A percentile compares a stretch with the other conserved stretches of the same genome.
Conservation (phyloP, 306 rosid species). For the Dalbergia oliveri region DNA sequence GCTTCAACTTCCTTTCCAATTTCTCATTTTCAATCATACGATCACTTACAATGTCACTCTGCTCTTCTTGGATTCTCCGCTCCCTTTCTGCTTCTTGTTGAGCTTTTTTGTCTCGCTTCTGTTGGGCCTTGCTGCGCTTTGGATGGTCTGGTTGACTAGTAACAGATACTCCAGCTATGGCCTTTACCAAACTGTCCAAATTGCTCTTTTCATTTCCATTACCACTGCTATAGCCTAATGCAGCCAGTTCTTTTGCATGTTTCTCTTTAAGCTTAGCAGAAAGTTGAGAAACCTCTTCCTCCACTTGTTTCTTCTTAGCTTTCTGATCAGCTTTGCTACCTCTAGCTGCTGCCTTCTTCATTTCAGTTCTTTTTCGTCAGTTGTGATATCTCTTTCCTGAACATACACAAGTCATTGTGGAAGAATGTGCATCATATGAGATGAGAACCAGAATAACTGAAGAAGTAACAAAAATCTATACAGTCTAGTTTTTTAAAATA, state of each 20-base stretch:
- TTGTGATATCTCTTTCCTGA: conserved; percentile 83
- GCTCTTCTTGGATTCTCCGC: conserved; percentile 87
- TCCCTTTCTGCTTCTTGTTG: conserved; percentile 92
- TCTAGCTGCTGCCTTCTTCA: conserved; percentile 87
- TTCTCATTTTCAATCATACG: conserved; percentile 80
- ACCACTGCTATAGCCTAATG: conserved; percentile 69
- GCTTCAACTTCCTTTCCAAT: conserved; percentile 79
- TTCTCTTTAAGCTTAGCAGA: conserved; percentile 79
- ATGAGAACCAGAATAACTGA: conserved; percentile 14
- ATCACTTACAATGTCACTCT: conserved; percentile 73
- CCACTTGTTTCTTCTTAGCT: conserved; percentile 93
- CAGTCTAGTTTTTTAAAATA: conserved; percentile 18
- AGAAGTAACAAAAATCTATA: conserved; percentile 15
- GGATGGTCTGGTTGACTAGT: conserved; percentile 64
- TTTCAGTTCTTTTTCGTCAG: conserved; percentile 87
- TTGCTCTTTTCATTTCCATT: conserved; percentile 65
- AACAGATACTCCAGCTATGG: conserved; percentile 87
- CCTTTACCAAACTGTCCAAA: conserved; percentile 81
- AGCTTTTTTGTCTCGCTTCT: conserved; percentile 77
- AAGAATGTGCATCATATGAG: conserved; percentile 29
- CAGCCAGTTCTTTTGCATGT: conserved; percentile 73
- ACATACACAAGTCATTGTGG: conserved; percentile 25
- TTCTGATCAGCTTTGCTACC: conserved; percentile 99
- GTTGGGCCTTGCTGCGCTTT: conserved; percentile 77
- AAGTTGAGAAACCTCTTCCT: conserved; percentile 83